Percentiles rank a stretch among this genome's conserved stretches.
Conservation (phyloP, 371 early-diverging fungal species). For the Mycotypha africana region DNA sequence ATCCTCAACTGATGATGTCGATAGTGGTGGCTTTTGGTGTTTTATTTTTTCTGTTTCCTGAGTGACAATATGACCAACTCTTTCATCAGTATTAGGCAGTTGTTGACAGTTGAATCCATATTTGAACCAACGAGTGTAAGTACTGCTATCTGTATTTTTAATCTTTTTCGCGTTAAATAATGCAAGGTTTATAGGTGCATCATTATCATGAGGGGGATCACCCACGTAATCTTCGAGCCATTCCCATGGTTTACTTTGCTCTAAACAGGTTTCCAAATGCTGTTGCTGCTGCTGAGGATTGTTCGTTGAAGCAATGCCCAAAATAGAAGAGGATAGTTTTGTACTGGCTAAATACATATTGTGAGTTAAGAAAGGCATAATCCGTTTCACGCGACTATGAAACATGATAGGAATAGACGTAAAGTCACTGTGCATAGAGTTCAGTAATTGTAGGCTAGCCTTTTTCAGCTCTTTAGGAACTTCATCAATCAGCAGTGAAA, state of each 20-base stretch:
- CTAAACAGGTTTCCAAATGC: slow-evolving; percentile 31
- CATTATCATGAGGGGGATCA: slow-evolving; percentile 43
- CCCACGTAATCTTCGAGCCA: slow-evolving; percentile 58
- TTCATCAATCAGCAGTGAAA: slow-evolving; percentile 54
- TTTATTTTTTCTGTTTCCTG: slow-evolving; percentile 6
- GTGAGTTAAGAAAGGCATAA: slow-evolving; percentile 53
- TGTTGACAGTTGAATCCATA: slow-evolving; percentile 22
- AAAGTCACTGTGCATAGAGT: slow-evolving; percentile 34
- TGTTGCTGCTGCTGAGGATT: slow-evolving; percentile 38
- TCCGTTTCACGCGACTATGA: slow-evolving; percentile 50
- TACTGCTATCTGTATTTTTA: slow-evolving; percentile 26
- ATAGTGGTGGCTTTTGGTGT: slow-evolving; percentile 5
- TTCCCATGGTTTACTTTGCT: slow-evolving; percentile 57
- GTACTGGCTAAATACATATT: slow-evolving; percentile 52
- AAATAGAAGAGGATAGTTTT: slow-evolving; percentile 23
- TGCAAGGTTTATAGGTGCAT: slow-evolving; percentile 35
- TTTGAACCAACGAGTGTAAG: slow-evolving; percentile 40
- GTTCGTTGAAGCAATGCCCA: slow-evolving; percentile 13
- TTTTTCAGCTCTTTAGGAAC: slow-evolving; percentile 34
- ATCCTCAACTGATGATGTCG: slow-evolving; percentile 9
- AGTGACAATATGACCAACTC: slow-evolving; percentile 1
- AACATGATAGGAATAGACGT: slow-evolving; percentile 49
- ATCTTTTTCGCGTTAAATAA: slow-evolving; percentile 33
- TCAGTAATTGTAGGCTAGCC: slow-evolving; percentile 22
- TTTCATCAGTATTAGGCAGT: too few species aligned